These are phyloP conservation scores for Paecilomyces dactylethromorphus DNA, from an alignment of 2,329 filamentous ascomycete genomes.

Conservation along the genomic window DNA sequence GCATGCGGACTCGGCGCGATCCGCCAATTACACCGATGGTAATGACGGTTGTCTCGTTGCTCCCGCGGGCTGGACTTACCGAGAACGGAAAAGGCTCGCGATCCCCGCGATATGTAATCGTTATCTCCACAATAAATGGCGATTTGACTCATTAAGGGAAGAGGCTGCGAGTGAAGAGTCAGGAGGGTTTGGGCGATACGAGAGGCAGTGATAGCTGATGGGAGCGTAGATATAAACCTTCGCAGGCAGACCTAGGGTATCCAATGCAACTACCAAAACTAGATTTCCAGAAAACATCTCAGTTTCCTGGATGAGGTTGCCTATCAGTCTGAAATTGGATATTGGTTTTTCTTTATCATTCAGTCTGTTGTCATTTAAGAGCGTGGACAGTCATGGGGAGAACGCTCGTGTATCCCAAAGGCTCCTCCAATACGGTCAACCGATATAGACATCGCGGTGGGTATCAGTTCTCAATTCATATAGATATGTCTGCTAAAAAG, in stretches of 20 bases:
- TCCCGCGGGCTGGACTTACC: neutral
- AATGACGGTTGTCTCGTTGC: neutral
- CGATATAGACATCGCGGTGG: constrained; percentile 59
- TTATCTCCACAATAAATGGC: neutral
- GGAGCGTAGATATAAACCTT: neutral
- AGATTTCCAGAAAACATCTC: neutral
- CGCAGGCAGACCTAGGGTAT: neutral
- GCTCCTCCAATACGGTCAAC: constrained; percentile 59
- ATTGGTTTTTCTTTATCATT: neutral
- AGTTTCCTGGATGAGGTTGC: neutral
- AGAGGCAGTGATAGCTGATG: neutral
- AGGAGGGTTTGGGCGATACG: neutral
- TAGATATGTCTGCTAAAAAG: constrained; percentile 8
- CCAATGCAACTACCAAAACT: neutral
- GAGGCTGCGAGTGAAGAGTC: neutral
- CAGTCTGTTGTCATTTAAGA: neutral
- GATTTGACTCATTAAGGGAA: neutral
- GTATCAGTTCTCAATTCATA: constrained; percentile 1
- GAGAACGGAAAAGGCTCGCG: neutral
- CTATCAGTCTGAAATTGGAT: neutral
- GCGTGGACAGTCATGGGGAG: constrained; percentile 27
- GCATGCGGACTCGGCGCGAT: neutral
- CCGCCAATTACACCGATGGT: constrained; percentile 1
- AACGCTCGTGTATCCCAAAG: constrained; percentile 54
- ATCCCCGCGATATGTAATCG: neutral